These are phyloP conservation scores for Dalechampia spathulata DNA, from an alignment of 441 rosid species.

Conservation along the genomic window DNA sequence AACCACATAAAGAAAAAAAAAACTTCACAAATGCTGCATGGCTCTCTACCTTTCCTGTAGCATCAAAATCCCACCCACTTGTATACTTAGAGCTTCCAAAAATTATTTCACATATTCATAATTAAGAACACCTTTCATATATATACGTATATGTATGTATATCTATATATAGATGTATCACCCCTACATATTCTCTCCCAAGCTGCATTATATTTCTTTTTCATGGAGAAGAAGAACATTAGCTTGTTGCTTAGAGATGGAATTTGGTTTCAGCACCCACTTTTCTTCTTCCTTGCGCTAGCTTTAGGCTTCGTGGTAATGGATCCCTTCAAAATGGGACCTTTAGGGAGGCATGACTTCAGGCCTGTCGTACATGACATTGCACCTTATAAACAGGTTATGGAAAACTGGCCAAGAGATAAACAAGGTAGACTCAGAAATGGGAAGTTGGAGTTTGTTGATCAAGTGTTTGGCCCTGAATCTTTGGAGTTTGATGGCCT, in stretches of 20 bases:
- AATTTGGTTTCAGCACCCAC: constrained; percentile 43
- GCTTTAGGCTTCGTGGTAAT: constrained; percentile 52
- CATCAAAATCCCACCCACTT: too few relatives aligned
- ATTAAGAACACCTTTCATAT: too few relatives aligned
- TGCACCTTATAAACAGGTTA: constrained; percentile 82
- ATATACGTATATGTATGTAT: too few relatives aligned
- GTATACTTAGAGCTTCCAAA: too few relatives aligned
- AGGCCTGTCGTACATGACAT: constrained; percentile 81
- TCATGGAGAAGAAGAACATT: constrained; percentile 87
- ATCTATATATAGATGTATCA: too few relatives aligned
- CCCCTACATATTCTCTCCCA: too few relatives aligned
- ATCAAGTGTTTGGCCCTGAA: constrained; percentile 82
- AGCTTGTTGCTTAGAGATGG: constrained; percentile 28
- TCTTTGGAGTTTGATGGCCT: constrained; percentile 74
- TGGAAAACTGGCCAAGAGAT: constrained; percentile 85
- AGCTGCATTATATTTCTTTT: too few relatives aligned
- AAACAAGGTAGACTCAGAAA: constrained; percentile 50
- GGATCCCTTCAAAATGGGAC: constrained; percentile 76
- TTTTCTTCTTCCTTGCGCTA: constrained; percentile 36
- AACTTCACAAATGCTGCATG: too few relatives aligned
- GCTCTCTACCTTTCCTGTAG: too few relatives aligned
- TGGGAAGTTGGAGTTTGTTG: constrained; percentile 71
- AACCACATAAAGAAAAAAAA: too few relatives aligned
- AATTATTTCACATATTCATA: too few relatives aligned
- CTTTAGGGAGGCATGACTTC: constrained; percentile 62